Evolutionary conservation across 345 rosid genomes (phyloP).

Genomic region (Sisymbrium irio): DNA sequence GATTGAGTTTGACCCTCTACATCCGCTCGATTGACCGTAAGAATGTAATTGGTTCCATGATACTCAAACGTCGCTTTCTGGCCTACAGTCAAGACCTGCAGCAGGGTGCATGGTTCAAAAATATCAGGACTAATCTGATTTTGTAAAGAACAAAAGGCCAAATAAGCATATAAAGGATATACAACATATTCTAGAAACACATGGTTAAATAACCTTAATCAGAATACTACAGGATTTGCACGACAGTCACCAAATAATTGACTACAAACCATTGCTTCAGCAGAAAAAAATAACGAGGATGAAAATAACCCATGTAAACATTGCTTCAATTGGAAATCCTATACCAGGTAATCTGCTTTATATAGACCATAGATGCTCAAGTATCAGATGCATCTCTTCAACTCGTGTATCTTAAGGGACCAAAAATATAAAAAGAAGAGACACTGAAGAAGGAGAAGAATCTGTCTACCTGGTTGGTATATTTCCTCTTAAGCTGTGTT

Average conservation of each 20-base stretch:
- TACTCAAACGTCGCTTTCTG: constrained; percentile 85
- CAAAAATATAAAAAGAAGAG: neutral
- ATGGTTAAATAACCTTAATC: neutral
- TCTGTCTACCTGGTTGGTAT: constrained; percentile 64
- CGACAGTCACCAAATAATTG: constrained; percentile 11
- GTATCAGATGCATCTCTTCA: neutral
- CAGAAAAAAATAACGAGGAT: neutral
- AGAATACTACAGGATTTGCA: neutral
- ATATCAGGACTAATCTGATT: neutral
- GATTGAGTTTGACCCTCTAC: constrained; percentile 69
- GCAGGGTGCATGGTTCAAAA: constrained; percentile 9
- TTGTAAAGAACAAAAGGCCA: neutral
- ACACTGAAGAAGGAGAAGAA: constrained; percentile 4
- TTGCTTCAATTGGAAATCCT: constrained; percentile 5
- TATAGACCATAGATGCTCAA: neutral
- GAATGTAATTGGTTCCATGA: constrained; percentile 87
- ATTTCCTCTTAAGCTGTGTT: constrained; percentile 74
- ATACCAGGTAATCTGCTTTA: constrained; percentile 9
- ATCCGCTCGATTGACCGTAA: constrained; percentile 75
- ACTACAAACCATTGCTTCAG: neutral
- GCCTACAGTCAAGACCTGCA: constrained; percentile 89
- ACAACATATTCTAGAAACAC: neutral
- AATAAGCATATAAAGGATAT: constrained; percentile 4
- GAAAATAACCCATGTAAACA: neutral
- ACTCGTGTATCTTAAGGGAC: neutral